A percentile compares a stretch with the other conserved stretches of the same genome.
These are phyloP conservation scores for Scenedesmus sp. DNA, from an alignment of 163 green algal genomes.

Conservation along the genomic window DNA sequence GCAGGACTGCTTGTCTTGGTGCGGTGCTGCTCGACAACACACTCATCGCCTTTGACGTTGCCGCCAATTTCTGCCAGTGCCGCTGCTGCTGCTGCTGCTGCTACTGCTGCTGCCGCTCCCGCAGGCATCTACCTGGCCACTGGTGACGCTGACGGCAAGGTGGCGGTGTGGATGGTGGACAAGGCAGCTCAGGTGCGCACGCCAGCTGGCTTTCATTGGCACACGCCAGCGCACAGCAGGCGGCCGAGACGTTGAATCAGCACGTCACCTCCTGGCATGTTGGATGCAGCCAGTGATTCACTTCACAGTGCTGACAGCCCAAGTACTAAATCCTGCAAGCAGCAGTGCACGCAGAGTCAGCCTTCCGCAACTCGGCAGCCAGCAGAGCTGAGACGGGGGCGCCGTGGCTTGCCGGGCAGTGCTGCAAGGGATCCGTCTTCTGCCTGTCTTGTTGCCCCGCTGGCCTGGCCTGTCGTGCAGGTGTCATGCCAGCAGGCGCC, in stretches of 20 bases:
- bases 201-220: background rate
- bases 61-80: background rate
- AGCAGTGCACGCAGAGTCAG: too few relatives aligned
- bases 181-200: conserved; percentile 47
- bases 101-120: conserved; percentile 1
- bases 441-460: background rate
- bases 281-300: too few relatives aligned
- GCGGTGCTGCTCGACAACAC: too few relatives aligned
- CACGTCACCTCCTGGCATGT: too few relatives aligned
- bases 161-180: conserved; percentile 83
- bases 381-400: background rate
- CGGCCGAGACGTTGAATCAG: too few relatives aligned
- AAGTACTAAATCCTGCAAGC: too few relatives aligned
- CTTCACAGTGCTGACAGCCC: too few relatives aligned
- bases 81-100: background rate
- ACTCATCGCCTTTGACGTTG: too few relatives aligned
- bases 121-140: conserved; percentile 81
- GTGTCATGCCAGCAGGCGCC: conserved; percentile 51
- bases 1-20: too few relatives aligned
- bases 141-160: conserved; percentile 65
- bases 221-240: background rate
- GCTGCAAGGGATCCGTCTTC: too few relatives aligned
- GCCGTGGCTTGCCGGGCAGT: too few relatives aligned
- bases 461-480: background rate
- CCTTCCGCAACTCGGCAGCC: too few relatives aligned